These are phyloP conservation scores for Capillidium heterosporum DNA, from an alignment of 371 early-diverging fungal species.

Conservation along the genomic window DNA sequence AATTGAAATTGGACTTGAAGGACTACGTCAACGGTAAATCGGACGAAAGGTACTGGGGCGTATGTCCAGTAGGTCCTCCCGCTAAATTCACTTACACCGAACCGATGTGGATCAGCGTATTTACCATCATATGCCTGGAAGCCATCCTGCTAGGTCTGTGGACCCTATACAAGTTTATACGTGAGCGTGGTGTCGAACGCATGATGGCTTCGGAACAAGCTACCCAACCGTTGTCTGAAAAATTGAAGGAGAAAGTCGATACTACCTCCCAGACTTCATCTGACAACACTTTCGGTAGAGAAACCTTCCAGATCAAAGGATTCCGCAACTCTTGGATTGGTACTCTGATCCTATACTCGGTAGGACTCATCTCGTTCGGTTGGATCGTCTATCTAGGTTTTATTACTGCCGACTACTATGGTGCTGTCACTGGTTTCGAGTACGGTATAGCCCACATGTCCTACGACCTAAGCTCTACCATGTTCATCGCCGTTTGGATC, in stretches of 20 bases:
- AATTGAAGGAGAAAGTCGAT: not conserved
- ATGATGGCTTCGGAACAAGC: not conserved
- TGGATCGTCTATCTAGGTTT: slow-evolving; percentile 43
- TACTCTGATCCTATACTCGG: slow-evolving; percentile 25
- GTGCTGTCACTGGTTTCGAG: slow-evolving; percentile 17
- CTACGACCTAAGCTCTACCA: slow-evolving; percentile 31
- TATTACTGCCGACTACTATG: slow-evolving; percentile 51
- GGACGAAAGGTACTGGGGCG: not conserved
- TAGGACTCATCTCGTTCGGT: slow-evolving; percentile 29
- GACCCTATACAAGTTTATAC: slow-evolving; percentile 21
- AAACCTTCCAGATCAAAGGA: slow-evolving; percentile 29
- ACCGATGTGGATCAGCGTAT: slow-evolving; percentile 37
- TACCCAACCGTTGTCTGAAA: not conserved
- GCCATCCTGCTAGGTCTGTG: slow-evolving; percentile 20
- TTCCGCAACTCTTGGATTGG: slow-evolving; percentile 38
- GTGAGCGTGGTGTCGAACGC: not conserved
- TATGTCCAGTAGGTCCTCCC: slow-evolving; percentile 23
- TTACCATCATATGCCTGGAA: slow-evolving; percentile 18
- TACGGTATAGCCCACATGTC: slow-evolving; percentile 24
- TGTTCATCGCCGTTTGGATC: slow-evolving; percentile 30
- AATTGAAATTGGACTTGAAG: not conserved
- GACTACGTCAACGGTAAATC: not conserved
- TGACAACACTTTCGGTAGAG: not conserved
- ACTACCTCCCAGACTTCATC: slow-evolving; percentile 5
- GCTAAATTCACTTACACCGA: slow-evolving; percentile 28